Evolutionary conservation across 805 yeast species (phyloP).

Genomic region (Teunomyces barrocoloradensis): DNA sequence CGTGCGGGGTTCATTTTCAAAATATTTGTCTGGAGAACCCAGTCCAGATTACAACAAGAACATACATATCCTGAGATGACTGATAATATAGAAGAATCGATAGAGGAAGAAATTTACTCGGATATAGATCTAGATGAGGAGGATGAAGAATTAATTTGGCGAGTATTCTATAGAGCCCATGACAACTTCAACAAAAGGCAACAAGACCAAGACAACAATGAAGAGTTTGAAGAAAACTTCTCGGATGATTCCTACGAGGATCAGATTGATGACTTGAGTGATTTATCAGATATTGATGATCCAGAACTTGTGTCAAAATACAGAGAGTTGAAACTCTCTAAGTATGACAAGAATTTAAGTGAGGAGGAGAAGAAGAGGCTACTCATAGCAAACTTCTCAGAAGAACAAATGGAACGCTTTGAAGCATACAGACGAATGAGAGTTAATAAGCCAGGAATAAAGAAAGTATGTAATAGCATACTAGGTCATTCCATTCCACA

Average conservation of each 20-base stretch:
- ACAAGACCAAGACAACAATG: conserved; percentile 6
- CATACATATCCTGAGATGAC: background rate
- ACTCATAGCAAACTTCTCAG: conserved; percentile 68
- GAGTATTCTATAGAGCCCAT: conserved; percentile 35
- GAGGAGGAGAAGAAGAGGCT: conserved; percentile 60
- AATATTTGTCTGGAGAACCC: too few species aligned
- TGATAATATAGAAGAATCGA: background rate
- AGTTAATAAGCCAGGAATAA: conserved; percentile 63
- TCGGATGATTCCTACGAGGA: conserved; percentile 24
- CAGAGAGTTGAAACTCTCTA: conserved; percentile 30
- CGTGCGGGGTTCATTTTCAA: too few species aligned
- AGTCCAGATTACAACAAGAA: background rate
- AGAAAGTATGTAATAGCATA: conserved; percentile 73
- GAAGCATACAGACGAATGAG: conserved; percentile 80
- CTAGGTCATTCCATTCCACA: conserved; percentile 78
- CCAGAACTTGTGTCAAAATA: conserved; percentile 30
- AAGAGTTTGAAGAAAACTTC: conserved; percentile 12
- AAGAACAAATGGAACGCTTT: conserved; percentile 82
- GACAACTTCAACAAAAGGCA: conserved; percentile 13
- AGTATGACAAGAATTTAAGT: conserved; percentile 21
- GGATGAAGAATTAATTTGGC: conserved; percentile 44
- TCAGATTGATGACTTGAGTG: conserved; percentile 23
- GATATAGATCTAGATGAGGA: conserved; percentile 45
- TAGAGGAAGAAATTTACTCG: conserved; percentile 13
- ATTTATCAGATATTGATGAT: conserved; percentile 36